Base-by-base conservation (phyloP, 75 land plant species). In the Picea glauca region DNA sequence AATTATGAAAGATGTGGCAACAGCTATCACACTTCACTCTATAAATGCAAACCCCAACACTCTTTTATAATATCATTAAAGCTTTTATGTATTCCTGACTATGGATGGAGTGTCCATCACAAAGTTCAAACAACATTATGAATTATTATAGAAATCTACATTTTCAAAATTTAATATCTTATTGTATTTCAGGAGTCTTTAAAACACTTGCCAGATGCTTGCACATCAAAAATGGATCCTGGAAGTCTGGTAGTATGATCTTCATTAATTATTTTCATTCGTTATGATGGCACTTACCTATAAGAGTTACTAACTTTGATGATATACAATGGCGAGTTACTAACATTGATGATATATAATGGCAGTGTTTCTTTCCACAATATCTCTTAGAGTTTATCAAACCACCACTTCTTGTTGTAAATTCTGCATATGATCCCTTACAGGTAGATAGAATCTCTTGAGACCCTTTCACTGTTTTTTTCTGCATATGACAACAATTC, bases 331-430 rank as follows among this genome's bases (percentile, higher is more conserved):
- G n/a, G n/a, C n/a, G n/a, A n/a, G 18, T 12, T 54, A 54, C 26
- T 68, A 15, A 40, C 43, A 13, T 60, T 62, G 26, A 61, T 38
- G 11, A 40, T 59, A 12, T 59, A 8, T 33, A 33, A 13, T 74
- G 77, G 81, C 89, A 94, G 97, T 92, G 94, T 61, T 92, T 88
- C 78, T 94, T 92, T 82, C 97, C 97, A 0, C 91, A 92, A 62
- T 68, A 94, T 62, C 23, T 86, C 50, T 79, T 79, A n/a, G 79
- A 35, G 17, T n/a, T 58, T 1, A 90, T 90, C 20, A 75, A 76
- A 58, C 86, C 91, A 21, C 93, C 91, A 33, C 75, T 92, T 43
- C 92, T 92, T 72, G 13, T 90, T 30, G 21, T 90, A 35, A 92
- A 94, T 78, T 81, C 92, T 30, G 94, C 88, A 31, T 94, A 92